phyloP scores from a whole-genome alignment of 139 green algal genomes.

The Chlorella sp. region DNA sequence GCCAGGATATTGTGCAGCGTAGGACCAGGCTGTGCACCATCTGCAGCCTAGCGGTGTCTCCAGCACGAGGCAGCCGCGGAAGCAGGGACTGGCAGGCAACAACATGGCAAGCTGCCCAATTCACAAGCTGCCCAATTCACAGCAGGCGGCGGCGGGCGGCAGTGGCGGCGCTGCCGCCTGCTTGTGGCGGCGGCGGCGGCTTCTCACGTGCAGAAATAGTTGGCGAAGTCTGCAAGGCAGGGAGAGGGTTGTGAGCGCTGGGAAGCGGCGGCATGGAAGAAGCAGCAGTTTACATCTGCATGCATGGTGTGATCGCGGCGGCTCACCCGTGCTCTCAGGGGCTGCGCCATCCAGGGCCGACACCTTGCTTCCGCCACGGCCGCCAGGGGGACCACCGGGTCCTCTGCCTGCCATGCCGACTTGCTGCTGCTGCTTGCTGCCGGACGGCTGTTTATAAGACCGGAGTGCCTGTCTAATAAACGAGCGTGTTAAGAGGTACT shows the following conservation, averaged over 20 bases:
- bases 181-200: not conserved
- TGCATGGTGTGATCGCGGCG: not conserved
- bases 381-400: not conserved
- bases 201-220: constrained; percentile 97
- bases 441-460: too few species aligned
- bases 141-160: constrained; percentile 1
- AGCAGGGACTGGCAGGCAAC: not conserved
- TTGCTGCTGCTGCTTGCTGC: not conserved
- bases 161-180: not conserved
- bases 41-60: too few species aligned
- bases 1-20: not conserved
- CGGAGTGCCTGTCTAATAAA: too few species aligned
- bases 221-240: constrained; percentile 81
- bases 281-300: constrained; percentile 7
- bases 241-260: not conserved
- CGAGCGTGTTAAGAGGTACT: too few species aligned
- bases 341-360: constrained; percentile 76
- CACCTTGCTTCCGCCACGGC: constrained; percentile 38
- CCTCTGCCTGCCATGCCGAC: not conserved
- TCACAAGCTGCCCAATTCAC: not conserved
- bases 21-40: not conserved
- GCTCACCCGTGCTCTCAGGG: constrained; percentile 73
- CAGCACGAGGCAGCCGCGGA: too few species aligned
- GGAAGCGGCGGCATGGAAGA: not conserved
- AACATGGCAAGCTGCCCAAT: not conserved